Evolutionary conservation across 2,329 filamentous ascomycete genomes (phyloP).

Genomic region (Pseudogymnoascus sp.): DNA sequence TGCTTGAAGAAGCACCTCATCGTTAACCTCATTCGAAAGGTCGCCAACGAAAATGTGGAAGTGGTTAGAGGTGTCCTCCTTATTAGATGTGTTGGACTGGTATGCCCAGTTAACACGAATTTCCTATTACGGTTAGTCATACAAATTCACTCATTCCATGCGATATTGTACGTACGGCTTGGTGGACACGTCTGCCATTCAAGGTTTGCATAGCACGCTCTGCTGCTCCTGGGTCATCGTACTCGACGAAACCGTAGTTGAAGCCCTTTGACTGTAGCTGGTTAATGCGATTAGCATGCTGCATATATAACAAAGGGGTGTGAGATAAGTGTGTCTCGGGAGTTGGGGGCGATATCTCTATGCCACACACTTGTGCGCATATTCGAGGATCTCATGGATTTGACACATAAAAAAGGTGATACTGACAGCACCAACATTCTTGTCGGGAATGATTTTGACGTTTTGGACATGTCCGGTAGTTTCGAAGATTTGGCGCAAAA

Average conservation of each 20-base stretch:
- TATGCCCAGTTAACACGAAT: constrained; percentile 99
- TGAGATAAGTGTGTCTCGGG: constrained; percentile 16
- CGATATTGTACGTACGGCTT: constrained; percentile 59
- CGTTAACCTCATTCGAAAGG: constrained; percentile 96
- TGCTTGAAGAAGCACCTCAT: constrained; percentile 85
- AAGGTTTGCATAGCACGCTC: constrained; percentile 96
- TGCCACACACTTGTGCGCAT: constrained; percentile 18
- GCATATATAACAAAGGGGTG: constrained; percentile 12
- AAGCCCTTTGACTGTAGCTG: constrained; percentile 77
- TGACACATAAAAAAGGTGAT: constrained; percentile 25
- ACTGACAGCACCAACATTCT: constrained; percentile 71
- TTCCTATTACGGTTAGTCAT: constrained; percentile 54
- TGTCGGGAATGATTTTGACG: constrained; percentile 99
- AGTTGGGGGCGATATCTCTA: constrained; percentile 23
- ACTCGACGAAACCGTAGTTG: constrained; percentile 99
- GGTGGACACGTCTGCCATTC: constrained; percentile 90
- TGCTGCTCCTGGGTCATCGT: constrained; percentile 92
- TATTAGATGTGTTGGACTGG: constrained; percentile 87
- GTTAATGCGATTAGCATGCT: constrained; percentile 25
- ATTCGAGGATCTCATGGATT: constrained; percentile 19
- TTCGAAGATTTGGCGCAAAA: constrained; percentile 96
- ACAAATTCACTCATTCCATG: not conserved
- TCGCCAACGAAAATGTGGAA: constrained; percentile 99
- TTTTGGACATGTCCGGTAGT: constrained; percentile 97
- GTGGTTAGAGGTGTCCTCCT: constrained; percentile 96